Percentiles rank a stretch among this genome's conserved stretches.
Evolutionary conservation across 2,329 filamentous ascomycete species (phyloP).

Genomic region (Trichoderma citrinoviride): DNA sequence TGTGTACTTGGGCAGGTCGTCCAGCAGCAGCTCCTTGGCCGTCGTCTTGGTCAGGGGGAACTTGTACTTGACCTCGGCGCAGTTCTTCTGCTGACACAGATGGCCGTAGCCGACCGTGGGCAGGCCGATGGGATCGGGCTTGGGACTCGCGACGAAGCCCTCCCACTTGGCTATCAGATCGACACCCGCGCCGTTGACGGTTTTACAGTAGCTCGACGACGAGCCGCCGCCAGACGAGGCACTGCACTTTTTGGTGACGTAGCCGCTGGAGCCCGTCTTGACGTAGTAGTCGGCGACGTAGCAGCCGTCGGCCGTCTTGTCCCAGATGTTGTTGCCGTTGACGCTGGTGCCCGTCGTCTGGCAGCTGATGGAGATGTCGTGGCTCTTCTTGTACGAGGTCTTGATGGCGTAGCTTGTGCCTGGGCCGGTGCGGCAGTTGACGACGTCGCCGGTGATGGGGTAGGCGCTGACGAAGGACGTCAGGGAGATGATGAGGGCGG

Average conservation of each 20-base stretch:
- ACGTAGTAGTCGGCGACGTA: constrained; percentile 25
- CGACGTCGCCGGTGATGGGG: constrained; percentile 19
- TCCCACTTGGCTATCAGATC: not conserved
- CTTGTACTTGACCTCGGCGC: constrained; percentile 45
- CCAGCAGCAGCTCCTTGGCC: constrained; percentile 38
- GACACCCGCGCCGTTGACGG: not conserved
- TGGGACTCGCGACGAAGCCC: constrained; percentile 19
- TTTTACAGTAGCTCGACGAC: not conserved
- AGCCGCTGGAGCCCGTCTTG: constrained; percentile 23
- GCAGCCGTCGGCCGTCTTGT: constrained; percentile 23
- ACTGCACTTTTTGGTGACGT: constrained; percentile 12
- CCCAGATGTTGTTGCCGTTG: constrained; percentile 23
- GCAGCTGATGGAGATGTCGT: constrained; percentile 23
- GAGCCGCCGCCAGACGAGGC: not conserved
- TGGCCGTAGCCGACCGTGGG: constrained; percentile 54
- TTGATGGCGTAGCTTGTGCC: constrained; percentile 17
- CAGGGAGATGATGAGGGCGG: not conserved
- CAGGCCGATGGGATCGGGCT: constrained; percentile 43
- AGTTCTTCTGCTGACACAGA: constrained; percentile 42
- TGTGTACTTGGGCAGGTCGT: constrained; percentile 34
- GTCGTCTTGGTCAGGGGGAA: constrained; percentile 44
- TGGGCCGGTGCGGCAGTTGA: constrained; percentile 22
- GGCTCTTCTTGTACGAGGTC: constrained; percentile 22
- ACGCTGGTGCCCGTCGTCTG: constrained; percentile 22
- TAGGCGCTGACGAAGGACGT: constrained; percentile 13